Evolutionary conservation across 306 rosid genomes (phyloP).

Genomic region (Fragaria vesca): DNA sequence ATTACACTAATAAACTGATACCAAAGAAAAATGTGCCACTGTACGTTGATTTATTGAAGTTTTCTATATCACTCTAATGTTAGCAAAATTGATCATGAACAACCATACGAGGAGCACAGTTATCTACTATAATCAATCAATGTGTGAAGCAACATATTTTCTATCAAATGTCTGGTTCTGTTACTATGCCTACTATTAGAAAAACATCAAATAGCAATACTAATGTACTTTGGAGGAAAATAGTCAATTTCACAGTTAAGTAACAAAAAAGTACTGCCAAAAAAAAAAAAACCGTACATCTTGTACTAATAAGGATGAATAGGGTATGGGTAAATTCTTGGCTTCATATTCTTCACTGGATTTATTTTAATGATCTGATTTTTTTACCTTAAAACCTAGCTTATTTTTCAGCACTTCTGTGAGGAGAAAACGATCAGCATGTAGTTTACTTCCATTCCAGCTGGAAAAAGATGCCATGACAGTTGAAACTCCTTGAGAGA

Average conservation of each 20-base stretch:
- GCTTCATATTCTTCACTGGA: background rate
- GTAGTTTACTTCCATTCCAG: slow-evolving; percentile 77
- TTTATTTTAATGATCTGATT: background rate
- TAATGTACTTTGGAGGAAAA: background rate
- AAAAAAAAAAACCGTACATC: background rate
- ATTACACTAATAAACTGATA: background rate
- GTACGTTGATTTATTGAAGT: background rate
- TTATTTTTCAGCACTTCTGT: slow-evolving; percentile 70
- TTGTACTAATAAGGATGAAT: background rate
- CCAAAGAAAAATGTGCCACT: background rate
- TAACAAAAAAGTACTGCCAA: background rate
- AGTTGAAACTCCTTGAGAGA: slow-evolving; percentile 78
- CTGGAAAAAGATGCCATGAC: slow-evolving; percentile 85
- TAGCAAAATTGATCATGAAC: background rate
- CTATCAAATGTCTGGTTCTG: background rate
- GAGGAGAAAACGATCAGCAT: slow-evolving; percentile 61
- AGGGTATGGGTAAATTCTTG: background rate
- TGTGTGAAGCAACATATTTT: background rate
- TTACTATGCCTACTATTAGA: background rate
- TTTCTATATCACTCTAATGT: background rate
- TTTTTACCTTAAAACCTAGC: slow-evolving; percentile 77
- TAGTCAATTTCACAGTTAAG: background rate
- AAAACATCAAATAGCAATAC: background rate
- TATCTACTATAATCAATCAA: background rate
- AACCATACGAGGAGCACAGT: background rate